Conservation (phyloP, 2,329 filamentous ascomycete species). For the Botrytis squamosa region DNA sequence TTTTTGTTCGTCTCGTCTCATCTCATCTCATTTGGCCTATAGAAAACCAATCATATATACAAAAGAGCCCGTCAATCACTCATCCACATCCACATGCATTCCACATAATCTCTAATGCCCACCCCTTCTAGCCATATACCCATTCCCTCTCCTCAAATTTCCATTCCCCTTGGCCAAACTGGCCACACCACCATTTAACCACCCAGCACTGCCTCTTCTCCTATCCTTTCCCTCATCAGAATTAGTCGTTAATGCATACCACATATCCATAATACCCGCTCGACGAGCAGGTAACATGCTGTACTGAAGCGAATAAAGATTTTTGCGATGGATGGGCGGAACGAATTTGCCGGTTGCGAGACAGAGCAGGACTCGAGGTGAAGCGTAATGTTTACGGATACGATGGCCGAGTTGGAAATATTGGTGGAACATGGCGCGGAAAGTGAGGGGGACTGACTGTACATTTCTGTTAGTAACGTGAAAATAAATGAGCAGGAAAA, state of each 20-base stretch:
- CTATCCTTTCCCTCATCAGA: slow-evolving; percentile 24
- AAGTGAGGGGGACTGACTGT: slow-evolving; percentile 82
- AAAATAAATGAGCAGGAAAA: neutral
- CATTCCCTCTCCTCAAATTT: slow-evolving; percentile 13
- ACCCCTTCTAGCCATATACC: slow-evolving; percentile 20
- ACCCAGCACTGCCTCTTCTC: slow-evolving; percentile 14
- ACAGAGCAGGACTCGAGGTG: slow-evolving; percentile 81
- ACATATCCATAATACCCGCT: slow-evolving; percentile 80
- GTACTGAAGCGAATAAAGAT: slow-evolving; percentile 94
- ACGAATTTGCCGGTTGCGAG: slow-evolving; percentile 89
- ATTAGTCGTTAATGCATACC: slow-evolving; percentile 48
- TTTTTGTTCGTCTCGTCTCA: neutral
- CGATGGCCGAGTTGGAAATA: slow-evolving; percentile 94
- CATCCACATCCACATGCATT: neutral
- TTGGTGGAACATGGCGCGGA: slow-evolving; percentile 94
- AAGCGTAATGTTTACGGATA: slow-evolving; percentile 92
- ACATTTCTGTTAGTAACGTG: slow-evolving; percentile 41
- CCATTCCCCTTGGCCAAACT: slow-evolving; percentile 15
- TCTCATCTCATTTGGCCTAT: neutral
- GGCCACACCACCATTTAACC: slow-evolving; percentile 15
- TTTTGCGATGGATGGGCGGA: slow-evolving; percentile 90
- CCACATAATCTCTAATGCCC: neutral
- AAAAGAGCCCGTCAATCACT: neutral
- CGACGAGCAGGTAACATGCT: slow-evolving; percentile 89
- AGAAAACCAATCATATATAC: slow-evolving; percentile 19